phyloP scores from a whole-genome alignment of 2,329 filamentous ascomycete genomes.

The Orbilia ellipsospora region DNA sequence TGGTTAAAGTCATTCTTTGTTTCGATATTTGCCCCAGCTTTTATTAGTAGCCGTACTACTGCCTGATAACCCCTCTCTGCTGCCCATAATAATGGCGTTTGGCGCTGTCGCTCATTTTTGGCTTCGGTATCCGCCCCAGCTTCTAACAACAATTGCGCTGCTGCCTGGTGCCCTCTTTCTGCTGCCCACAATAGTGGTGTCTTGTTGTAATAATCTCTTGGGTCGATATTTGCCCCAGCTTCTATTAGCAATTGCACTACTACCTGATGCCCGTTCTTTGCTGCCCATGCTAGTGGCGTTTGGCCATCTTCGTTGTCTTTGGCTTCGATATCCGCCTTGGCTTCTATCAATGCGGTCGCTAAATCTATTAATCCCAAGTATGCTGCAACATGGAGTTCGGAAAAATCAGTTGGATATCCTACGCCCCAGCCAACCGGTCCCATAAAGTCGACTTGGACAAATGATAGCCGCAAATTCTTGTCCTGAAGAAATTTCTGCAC shows the following conservation, averaged over 20 bases:
- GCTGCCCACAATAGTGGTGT: too few relatives aligned
- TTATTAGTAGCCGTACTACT: too few relatives aligned
- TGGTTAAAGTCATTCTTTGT: too few relatives aligned
- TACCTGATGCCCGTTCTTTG: too few relatives aligned
- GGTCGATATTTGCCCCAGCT: too few relatives aligned
- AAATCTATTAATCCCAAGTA: constrained; percentile 20
- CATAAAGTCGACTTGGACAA: background rate
- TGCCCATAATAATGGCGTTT: background rate
- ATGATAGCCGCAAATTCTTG: constrained; percentile 3
- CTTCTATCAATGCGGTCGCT: background rate
- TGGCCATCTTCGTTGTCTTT: background rate
- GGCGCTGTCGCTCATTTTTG: background rate
- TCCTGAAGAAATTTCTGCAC: background rate
- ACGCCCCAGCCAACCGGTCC: background rate
- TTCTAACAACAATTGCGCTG: background rate
- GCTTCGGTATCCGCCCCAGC: background rate
- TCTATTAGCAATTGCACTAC: too few relatives aligned
- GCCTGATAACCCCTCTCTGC: too few relatives aligned
- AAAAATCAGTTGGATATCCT: background rate
- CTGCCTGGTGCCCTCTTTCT: too few relatives aligned
- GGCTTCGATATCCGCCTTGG: background rate
- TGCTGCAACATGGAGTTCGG: constrained; percentile 8
- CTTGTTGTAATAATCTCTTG: too few relatives aligned
- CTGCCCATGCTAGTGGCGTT: background rate
- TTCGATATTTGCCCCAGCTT: too few relatives aligned